Percentiles rank a stretch among this genome's conserved stretches.
Evolutionary conservation across 2,329 filamentous ascomycete species (phyloP).

Genomic region (Nemania sp.): DNA sequence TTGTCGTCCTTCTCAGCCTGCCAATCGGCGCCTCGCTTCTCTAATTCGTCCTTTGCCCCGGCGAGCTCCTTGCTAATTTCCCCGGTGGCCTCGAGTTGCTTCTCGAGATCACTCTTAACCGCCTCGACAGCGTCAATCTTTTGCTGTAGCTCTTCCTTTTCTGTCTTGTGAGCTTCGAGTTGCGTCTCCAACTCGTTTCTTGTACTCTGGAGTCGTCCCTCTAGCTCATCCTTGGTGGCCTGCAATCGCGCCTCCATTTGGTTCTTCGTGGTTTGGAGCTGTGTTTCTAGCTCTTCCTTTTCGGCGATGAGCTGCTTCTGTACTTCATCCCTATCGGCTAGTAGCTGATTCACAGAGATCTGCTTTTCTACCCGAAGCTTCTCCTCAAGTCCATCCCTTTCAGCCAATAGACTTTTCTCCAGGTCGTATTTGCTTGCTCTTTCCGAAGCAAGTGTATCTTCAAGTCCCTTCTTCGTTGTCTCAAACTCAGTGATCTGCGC

Average conservation of each 20-base stretch:
- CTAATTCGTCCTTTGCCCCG: slow-evolving; percentile 36
- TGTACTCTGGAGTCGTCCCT: slow-evolving; percentile 39
- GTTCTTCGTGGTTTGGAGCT: slow-evolving; percentile 33
- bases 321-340: slow-evolving; percentile 30
- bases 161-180: slow-evolving; percentile 35
- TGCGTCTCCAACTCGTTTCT: slow-evolving; percentile 31
- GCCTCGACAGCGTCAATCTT: slow-evolving; percentile 40
- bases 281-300: slow-evolving; percentile 24
- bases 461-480: slow-evolving; percentile 37
- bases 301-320: slow-evolving; percentile 25
- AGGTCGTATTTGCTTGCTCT: slow-evolving; percentile 37
- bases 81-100: slow-evolving; percentile 41
- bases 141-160: slow-evolving; percentile 41
- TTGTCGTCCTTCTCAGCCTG: slow-evolving; percentile 44
- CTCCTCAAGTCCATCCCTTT: slow-evolving; percentile 32
- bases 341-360: slow-evolving; percentile 34
- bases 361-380: slow-evolving; percentile 28
- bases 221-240: slow-evolving; percentile 33
- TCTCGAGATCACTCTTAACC: slow-evolving; percentile 43
- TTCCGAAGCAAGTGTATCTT: slow-evolving; percentile 34
- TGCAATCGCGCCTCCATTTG: slow-evolving; percentile 36
- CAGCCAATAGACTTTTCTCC: slow-evolving; percentile 27
- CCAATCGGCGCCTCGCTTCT: slow-evolving; percentile 42
- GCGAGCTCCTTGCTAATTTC: slow-evolving; percentile 40
- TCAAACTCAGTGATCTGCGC: slow-evolving; percentile 46